A percentile compares a stretch with the other conserved stretches of the same genome.
These are phyloP conservation scores for Exophiala alcalophila DNA, from an alignment of 2,329 filamentous ascomycete genomes.

Conservation along the genomic window DNA sequence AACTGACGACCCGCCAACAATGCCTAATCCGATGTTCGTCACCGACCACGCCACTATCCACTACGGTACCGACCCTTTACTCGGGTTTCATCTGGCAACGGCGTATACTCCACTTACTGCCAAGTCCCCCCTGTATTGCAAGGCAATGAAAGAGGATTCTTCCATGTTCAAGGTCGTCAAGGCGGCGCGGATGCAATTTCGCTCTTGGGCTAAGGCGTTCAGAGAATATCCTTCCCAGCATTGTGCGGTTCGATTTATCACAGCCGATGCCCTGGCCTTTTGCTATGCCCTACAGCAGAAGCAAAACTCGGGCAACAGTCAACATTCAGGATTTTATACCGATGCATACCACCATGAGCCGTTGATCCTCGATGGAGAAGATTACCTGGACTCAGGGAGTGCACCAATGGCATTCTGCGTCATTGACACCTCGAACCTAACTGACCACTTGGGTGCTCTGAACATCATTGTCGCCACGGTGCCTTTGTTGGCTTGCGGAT, in stretches of 20 bases:
- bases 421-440: slow-evolving; percentile 55
- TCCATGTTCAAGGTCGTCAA: slow-evolving; percentile 3
- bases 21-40: slow-evolving; percentile 48
- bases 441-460: slow-evolving; percentile 45
- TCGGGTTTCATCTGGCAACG: slow-evolving; percentile 57
- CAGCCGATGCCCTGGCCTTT: slow-evolving; percentile 52
- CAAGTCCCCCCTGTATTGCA: slow-evolving; percentile 39
- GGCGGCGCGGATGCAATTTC: slow-evolving; percentile 26
- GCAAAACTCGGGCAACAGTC: slow-evolving; percentile 31
- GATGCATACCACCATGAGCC: slow-evolving; percentile 40
- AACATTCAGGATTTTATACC: slow-evolving; percentile 45
- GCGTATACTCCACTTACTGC: slow-evolving; percentile 43
- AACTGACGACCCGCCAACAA: neutral
- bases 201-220: slow-evolving; percentile 29
- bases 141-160: slow-evolving; percentile 10
- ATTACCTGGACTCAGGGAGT: slow-evolving; percentile 39
- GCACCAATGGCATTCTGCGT: slow-evolving; percentile 52
- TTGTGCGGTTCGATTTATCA: slow-evolving; percentile 47
- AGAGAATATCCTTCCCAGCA: slow-evolving; percentile 11
- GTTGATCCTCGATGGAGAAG: slow-evolving; percentile 43
- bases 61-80: slow-evolving; percentile 51
- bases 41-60: slow-evolving; percentile 41
- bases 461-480: slow-evolving; percentile 48
- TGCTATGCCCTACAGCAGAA: slow-evolving; percentile 51
- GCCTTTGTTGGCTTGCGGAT: slow-evolving; percentile 47